Percentiles rank a stretch among this genome's conserved stretches.
phyloP scores from a whole-genome alignment of 2,329 filamentous ascomycete genomes.

The Fusarium dimerum region DNA sequence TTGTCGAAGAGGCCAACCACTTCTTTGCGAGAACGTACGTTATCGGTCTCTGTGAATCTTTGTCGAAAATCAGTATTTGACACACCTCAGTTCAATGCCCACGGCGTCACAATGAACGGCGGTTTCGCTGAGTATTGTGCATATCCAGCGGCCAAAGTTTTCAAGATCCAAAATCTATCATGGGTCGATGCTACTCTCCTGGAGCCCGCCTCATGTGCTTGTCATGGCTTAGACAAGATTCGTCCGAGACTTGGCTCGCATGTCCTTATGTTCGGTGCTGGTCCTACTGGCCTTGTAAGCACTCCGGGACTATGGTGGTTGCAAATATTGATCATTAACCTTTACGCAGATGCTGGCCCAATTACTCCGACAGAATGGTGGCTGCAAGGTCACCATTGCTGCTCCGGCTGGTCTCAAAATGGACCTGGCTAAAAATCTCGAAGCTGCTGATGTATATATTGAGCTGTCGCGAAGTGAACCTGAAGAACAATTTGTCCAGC shows the following conservation, averaged over 20 bases:
- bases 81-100: slow-evolving; percentile 55
- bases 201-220: slow-evolving; percentile 71
- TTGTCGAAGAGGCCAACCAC: slow-evolving; percentile 66
- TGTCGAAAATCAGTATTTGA: slow-evolving; percentile 3
- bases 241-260: slow-evolving; percentile 64
- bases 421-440: slow-evolving; percentile 62
- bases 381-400: slow-evolving; percentile 69
- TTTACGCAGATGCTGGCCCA: slow-evolving; percentile 54
- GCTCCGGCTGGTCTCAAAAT: slow-evolving; percentile 70
- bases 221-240: slow-evolving; percentile 70
- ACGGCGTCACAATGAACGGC: slow-evolving; percentile 68
- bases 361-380: slow-evolving; percentile 64
- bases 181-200: slow-evolving; percentile 71
- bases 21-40: slow-evolving; percentile 64
- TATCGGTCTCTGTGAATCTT: neutral
- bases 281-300: slow-evolving; percentile 63
- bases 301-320: neutral
- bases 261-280: slow-evolving; percentile 66
- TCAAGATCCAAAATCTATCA: slow-evolving; percentile 65
- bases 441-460: slow-evolving; percentile 55
- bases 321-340: neutral
- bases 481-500: slow-evolving; percentile 58
- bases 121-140: slow-evolving; percentile 71
- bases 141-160: slow-evolving; percentile 56
- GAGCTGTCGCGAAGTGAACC: slow-evolving; percentile 56